Evolutionary conservation across 2,329 filamentous ascomycete genomes (phyloP).

Genomic region (Curvularia eragrostidis): DNA sequence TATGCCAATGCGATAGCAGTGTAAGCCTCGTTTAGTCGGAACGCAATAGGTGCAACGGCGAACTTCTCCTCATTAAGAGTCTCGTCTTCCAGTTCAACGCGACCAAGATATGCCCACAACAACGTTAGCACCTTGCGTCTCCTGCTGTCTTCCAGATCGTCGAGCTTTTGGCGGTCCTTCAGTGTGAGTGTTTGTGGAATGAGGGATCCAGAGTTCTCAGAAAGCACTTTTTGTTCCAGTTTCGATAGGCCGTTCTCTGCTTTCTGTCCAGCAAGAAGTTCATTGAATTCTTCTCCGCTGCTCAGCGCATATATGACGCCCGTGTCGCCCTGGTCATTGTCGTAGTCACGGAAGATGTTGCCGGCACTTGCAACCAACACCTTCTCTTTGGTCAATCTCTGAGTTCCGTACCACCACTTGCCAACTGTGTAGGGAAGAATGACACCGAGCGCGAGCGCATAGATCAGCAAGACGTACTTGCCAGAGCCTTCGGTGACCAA

Average conservation of each 20-base stretch:
- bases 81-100: constrained; percentile 81
- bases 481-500: constrained; percentile 93
- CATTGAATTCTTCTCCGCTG: constrained; percentile 83
- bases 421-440: constrained; percentile 91
- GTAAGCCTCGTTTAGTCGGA: constrained; percentile 85
- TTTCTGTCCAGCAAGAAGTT: constrained; percentile 76
- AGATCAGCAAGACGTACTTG: constrained; percentile 92
- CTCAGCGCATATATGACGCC: constrained; percentile 83
- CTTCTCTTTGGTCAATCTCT: constrained; percentile 90
- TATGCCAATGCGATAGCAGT: constrained; percentile 87
- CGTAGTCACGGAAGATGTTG: constrained; percentile 91
- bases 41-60: constrained; percentile 85
- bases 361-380: constrained; percentile 93
- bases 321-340: constrained; percentile 80
- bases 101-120: constrained; percentile 93
- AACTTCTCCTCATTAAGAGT: constrained; percentile 84
- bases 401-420: constrained; percentile 98
- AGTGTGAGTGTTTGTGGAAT: constrained; percentile 67
- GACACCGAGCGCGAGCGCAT: constrained; percentile 86
- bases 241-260: constrained; percentile 81
- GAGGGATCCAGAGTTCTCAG: constrained; percentile 61
- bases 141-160: constrained; percentile 78
- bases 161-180: constrained; percentile 78
- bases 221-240: constrained; percentile 80
- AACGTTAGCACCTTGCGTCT: constrained; percentile 87